These are phyloP conservation scores for Pseudonectria buxi DNA, from an alignment of 2,329 filamentous ascomycete genomes.

Conservation along the genomic window DNA sequence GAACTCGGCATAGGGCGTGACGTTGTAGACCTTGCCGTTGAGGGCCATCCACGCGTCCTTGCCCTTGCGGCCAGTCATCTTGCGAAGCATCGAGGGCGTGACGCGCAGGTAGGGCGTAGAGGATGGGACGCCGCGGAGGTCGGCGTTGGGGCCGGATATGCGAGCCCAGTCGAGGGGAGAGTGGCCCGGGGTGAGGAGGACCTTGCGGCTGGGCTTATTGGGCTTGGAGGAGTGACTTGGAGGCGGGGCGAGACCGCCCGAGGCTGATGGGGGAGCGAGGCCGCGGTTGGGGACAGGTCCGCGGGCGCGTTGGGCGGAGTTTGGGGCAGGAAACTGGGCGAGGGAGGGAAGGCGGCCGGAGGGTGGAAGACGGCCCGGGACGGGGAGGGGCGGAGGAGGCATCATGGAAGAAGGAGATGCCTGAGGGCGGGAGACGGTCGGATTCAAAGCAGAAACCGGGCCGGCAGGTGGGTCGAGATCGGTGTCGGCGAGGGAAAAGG, in stretches of 20 bases:
- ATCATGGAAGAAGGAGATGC: constrained; percentile 20
- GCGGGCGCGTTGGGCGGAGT: constrained; percentile 45
- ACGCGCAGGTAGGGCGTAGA: constrained; percentile 60
- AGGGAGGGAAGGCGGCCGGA: constrained; percentile 27
- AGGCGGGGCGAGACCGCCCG: constrained; percentile 49
- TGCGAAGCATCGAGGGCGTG: constrained; percentile 71
- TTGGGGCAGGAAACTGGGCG: constrained; percentile 42
- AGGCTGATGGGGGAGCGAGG: constrained; percentile 20
- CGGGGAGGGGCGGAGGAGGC: constrained; percentile 24
- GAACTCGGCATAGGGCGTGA: constrained; percentile 81
- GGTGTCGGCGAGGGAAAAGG: constrained; percentile 37
- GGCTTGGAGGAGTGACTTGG: constrained; percentile 47
- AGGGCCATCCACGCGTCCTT: constrained; percentile 87
- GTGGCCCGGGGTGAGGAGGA: constrained; percentile 80
- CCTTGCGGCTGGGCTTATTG: constrained; percentile 57
- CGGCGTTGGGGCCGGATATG: constrained; percentile 56
- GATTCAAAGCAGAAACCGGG: constrained; percentile 15
- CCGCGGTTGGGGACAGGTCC: constrained; percentile 37
- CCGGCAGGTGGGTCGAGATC: constrained; percentile 18
- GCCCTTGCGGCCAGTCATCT: constrained; percentile 74
- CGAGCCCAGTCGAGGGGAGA: constrained; percentile 95
- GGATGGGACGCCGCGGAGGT: constrained; percentile 58
- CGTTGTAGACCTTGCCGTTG: constrained; percentile 88
- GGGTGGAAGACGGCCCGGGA: constrained; percentile 21
- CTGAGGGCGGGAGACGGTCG: constrained; percentile 11